These are phyloP conservation scores for Miscanthus sacchariflorus DNA, from an alignment of 202 grass and related monocot genomes.

Conservation along the genomic window DNA sequence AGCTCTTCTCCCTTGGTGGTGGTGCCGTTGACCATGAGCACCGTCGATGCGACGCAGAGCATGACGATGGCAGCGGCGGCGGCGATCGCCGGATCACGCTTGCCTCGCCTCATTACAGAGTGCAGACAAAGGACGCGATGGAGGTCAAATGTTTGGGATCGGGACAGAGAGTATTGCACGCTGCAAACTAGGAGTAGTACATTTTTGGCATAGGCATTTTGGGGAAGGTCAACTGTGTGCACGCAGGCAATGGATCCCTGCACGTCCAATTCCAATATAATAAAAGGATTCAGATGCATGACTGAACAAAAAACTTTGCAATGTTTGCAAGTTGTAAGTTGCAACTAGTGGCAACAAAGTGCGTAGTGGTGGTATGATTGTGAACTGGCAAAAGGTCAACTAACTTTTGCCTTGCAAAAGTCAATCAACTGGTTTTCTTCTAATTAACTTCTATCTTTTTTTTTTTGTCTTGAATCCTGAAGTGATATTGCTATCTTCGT, in stretches of 20 bases:
- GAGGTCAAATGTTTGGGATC: too few relatives aligned
- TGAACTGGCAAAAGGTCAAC: slow-evolving; percentile 30
- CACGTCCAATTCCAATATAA: slow-evolving; percentile 4
- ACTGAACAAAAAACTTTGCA: not conserved
- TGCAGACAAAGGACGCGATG: not conserved
- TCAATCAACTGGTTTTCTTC: slow-evolving; percentile 6
- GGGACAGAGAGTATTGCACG: too few relatives aligned
- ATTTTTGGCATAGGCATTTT: too few relatives aligned
- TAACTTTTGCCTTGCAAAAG: not conserved
- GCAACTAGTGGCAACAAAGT: not conserved
- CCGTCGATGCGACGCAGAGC: slow-evolving; percentile 13
- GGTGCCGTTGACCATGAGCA: not conserved
- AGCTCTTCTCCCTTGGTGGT: not conserved
- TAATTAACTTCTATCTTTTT: too few relatives aligned
- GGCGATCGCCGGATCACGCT: slow-evolving; percentile 42
- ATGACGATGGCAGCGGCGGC: not conserved
- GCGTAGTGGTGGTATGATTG: not conserved
- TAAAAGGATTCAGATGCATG: not conserved
- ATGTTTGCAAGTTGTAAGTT: not conserved
- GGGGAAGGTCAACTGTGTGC: slow-evolving; percentile 44
- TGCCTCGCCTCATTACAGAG: slow-evolving; percentile 3
- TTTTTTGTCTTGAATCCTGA: not conserved
- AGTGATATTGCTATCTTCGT: not conserved
- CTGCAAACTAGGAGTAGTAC: too few relatives aligned
- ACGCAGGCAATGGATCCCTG: not conserved